Evolutionary conservation across 768 basidiomycete genomes (phyloP).

Genomic region (Agrocybe praecox): DNA sequence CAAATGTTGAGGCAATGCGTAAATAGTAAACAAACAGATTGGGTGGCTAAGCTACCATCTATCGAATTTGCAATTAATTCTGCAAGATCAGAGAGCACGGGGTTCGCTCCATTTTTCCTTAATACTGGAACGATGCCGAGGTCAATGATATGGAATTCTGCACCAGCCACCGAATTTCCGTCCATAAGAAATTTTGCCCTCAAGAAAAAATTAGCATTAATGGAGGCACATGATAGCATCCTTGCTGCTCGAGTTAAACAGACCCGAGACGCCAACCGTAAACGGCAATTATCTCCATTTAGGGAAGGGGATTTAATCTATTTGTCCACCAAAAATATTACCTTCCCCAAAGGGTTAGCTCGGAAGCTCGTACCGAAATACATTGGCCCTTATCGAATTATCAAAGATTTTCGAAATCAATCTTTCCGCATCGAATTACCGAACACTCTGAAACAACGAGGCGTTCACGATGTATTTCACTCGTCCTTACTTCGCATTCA

Average conservation of each 20-base stretch:
- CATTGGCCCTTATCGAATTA: slow-evolving; percentile 11
- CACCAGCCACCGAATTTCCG: slow-evolving; percentile 3
- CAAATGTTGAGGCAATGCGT: no score
- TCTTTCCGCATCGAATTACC: background rate
- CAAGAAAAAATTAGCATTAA: slow-evolving; percentile 16
- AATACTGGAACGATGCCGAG: background rate
- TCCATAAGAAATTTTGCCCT: slow-evolving; percentile 10
- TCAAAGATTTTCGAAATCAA: slow-evolving; percentile 3
- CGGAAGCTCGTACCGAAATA: slow-evolving; percentile 14
- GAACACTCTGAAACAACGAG: slow-evolving; percentile 13
- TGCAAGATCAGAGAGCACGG: no score
- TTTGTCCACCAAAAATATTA: slow-evolving; percentile 12
- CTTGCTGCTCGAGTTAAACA: slow-evolving; percentile 28
- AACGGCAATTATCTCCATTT: slow-evolving; percentile 9
- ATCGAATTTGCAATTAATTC: no score
- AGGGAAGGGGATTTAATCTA: slow-evolving; percentile 6
- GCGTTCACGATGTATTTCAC: slow-evolving; percentile 24
- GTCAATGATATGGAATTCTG: slow-evolving; percentile 12
- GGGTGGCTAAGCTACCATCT: no score
- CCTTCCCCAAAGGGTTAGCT: slow-evolving; percentile 10
- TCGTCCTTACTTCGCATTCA: slow-evolving; percentile 27
- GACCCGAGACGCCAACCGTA: slow-evolving; percentile 23
- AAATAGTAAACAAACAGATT: no score
- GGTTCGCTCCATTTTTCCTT: no score
- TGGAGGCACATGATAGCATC: slow-evolving; percentile 31